Base-by-base conservation (phyloP, 441 rosid genomes). In the Arabidopsis lyrata region DNA sequence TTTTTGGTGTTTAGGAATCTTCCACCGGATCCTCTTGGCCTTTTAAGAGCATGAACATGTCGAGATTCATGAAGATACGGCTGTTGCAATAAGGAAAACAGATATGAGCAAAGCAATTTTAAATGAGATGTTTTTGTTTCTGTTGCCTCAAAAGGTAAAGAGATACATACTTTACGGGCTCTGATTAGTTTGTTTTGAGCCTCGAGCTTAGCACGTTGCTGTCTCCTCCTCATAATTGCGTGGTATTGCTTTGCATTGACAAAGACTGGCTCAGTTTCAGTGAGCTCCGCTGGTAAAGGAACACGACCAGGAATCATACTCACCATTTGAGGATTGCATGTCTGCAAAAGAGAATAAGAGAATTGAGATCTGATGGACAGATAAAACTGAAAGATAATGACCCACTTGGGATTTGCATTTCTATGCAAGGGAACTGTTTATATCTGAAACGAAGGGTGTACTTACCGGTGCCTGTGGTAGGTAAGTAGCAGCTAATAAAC, bases 21-120 rank as follows among this genome's bases (percentile, higher is more conserved):
- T 31, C 97, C 98, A 18, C 97, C 90, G 1, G 90, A 83, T 47
- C 98, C 97, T 72, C 98, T 86, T n/a, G 90, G 89, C 77, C 98
- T 87, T 76, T 86, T 85, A 45, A 90, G 70, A 38, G 98, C 97
- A 74, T 93, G 98, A 73, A 80, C 77, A 75, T 90, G 98, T 52
- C 98, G 88, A 64, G 98, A 90, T 77, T 93, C 94, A 0, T 90
- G 98, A 72, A 90, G 93, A 73, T 90, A 93, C 0, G 94, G 93
- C 95, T 93, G 83, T 78, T 71, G 42, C 32, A 62, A 8, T 44
- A 34, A 75, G 5, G 27, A 18, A 44, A 68, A 47, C 48, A 50
- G 24, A 64, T 38, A 76, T 76, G 67, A 76, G 64, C 35, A 77
- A 44, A 41, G 18, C 38, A 14, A 12, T 61, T n/a, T 18, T 49